These are phyloP conservation scores for Davidsoniella neocaledoniae DNA, from an alignment of 2,329 filamentous ascomycete species.

Conservation along the genomic window DNA sequence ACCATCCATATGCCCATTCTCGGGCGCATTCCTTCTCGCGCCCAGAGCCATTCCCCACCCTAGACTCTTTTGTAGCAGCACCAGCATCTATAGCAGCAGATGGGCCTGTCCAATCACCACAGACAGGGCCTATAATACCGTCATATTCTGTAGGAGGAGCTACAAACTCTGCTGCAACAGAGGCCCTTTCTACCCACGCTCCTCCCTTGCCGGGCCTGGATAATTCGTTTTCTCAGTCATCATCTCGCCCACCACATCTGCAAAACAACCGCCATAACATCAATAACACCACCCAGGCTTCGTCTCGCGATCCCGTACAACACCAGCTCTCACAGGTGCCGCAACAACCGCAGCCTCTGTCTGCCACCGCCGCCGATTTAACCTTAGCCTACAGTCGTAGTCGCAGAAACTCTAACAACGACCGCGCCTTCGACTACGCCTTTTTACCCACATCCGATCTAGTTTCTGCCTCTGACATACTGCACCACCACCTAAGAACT, in stretches of 20 bases:
- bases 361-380: too few relatives aligned
- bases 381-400: background rate
- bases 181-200: background rate
- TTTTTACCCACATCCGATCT: background rate
- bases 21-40: conserved; percentile 7
- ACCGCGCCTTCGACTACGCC: background rate
- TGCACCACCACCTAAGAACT: background rate
- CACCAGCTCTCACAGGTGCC: background rate
- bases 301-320: background rate
- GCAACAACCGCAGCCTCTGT: background rate
- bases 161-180: background rate
- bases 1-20: conserved; percentile 1
- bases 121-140: background rate
- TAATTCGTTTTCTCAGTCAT: too few relatives aligned
- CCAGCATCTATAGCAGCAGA: conserved; percentile 1
- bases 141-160: background rate
- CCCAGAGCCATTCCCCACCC: conserved; percentile 7
- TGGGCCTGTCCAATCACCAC: background rate
- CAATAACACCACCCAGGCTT: background rate
- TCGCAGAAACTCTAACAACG: background rate
- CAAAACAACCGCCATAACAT: background rate
- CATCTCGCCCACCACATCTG: background rate
- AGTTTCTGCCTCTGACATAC: background rate
- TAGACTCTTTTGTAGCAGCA: conserved; percentile 1
- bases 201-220: too few relatives aligned